Conservation (phyloP, 1,139 yeast genomes). For the Pichia terricola region DNA sequence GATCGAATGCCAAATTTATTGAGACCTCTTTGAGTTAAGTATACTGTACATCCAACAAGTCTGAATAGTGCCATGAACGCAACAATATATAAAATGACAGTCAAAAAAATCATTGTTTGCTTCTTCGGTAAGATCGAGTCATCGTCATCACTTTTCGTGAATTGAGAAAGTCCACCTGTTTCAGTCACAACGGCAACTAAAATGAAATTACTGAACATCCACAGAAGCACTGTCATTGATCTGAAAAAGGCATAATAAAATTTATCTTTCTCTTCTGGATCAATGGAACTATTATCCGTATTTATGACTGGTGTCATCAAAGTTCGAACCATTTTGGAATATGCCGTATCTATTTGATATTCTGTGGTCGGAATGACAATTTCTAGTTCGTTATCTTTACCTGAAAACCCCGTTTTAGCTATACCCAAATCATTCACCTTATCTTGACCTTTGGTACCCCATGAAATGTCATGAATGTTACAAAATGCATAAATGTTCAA, state of each 20-base stretch:
- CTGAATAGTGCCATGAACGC: constrained; percentile 72
- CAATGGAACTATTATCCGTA: neutral
- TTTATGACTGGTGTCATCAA: constrained; percentile 22
- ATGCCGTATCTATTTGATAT: constrained; percentile 53
- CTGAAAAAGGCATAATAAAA: constrained; percentile 73
- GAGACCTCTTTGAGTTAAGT: constrained; percentile 26
- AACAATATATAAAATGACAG: constrained; percentile 74
- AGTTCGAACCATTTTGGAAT: constrained; percentile 40
- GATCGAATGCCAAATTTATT: constrained; percentile 9
- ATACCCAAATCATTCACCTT: constrained; percentile 58
- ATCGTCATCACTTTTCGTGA: constrained; percentile 16
- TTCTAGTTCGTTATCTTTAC: constrained; percentile 41
- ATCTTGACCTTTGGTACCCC: constrained; percentile 80
- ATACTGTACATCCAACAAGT: constrained; percentile 49
- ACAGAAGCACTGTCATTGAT: constrained; percentile 65
- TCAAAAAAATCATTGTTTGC: constrained; percentile 40
- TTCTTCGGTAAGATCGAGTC: constrained; percentile 16
- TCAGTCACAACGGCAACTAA: constrained; percentile 59
- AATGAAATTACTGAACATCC: constrained; percentile 70
- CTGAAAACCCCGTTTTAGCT: constrained; percentile 36
- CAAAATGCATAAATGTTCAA: constrained; percentile 78
- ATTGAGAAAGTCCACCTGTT: constrained; percentile 47
- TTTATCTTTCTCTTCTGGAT: constrained; percentile 30
- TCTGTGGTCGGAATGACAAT: constrained; percentile 59
- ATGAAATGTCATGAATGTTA: constrained; percentile 76